Evolutionary conservation across 2,329 filamentous ascomycete genomes (phyloP), one percentile per base, ranked within the genome.

Genomic region (Lasiodiplodia hormozganensis): DNA sequence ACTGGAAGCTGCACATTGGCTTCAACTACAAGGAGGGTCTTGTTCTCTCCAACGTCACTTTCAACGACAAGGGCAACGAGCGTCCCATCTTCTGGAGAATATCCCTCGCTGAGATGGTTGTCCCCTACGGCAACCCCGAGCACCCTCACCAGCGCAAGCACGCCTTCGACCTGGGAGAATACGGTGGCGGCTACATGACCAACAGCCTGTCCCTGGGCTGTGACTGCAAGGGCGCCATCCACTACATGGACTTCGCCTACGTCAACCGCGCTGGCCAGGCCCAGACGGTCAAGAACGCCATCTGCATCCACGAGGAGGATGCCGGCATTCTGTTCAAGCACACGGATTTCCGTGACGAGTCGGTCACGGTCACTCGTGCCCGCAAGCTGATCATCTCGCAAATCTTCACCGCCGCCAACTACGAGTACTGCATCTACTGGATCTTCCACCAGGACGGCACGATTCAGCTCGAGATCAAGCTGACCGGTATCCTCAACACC

Each of bases 11-110:
- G 72, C 94, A 97, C 78, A 88, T 97, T 69, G 94, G 94, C 28
- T 97, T 97, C 87, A 97, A 97, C 84, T 96, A 97, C 82, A 88
- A 92, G 31, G 94, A 97, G 81, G 94, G 94, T 25, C 91, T 97
- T 73, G 92, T 97, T 2, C 84, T 97, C 7, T 96, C 92, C 80
- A 93, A 97, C 81, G 94, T 97, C 76, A 92, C 90, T 3, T 97
- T 91, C 82, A 94, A 93, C 73, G 94, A 97, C 81, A 92, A 93
- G 79, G 84, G 92, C 56, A 90, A 83, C 53, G 84, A 90, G 40
- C 86, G 94, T 38, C 91, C 92, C 1, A 85, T 96, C 43, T 97
- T 97, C 82, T 97, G 96, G 86, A 88, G 94, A 58, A 84, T 97
- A 8, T 97, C 93, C 0, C 85, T 97, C 0, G 92, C 92, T 0